Base-by-base conservation (phyloP, 108 stramenopile genomes). In the Seminavis robusta region DNA sequence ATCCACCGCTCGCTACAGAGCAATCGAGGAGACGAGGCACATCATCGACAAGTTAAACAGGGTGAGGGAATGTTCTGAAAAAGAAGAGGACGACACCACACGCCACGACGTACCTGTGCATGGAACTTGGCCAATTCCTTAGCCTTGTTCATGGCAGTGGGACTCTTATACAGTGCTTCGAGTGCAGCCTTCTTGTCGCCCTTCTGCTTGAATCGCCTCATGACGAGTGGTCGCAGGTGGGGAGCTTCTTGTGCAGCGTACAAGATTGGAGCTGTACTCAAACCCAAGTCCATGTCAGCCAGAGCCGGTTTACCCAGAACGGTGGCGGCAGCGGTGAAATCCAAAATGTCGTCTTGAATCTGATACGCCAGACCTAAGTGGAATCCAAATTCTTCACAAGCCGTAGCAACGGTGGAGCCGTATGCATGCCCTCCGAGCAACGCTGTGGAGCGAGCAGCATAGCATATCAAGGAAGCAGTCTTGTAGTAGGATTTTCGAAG, bases 311-410 rank as follows among this genome's bases (percentile, higher is more conserved):
- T 88, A 20, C 87, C 92, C 47, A 95, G 55, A 6, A 90, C 86
- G 46, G 80, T 84, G 24, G 89, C 87, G 4, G 92, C 89, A 16
- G 90, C 89, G 8, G 94, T 92, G 44, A 96, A 94, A 67, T 98
- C 97, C 20, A 98, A 71, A 39, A 98, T 94, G 56, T 98, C 97
- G 67, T 98, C 97, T 59, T 96, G 89, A 45, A 98, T 93, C 59
- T 98, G 97, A 71, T 88, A 98, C 6, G 97, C 97, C 26, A 98
- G 79, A 20, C 97, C 97, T 74, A 98, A 67, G 73, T 98, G 97
- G 63, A 93, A 98, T 1, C 97, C 97, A 65, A 94, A 96, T 70
- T 98, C 93, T 79, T 98, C 97, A 45, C 94, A 95, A 0, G 94
- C 94, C 6, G 81, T 85, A 0, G 95, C 84, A 38, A 86, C 83